Evolutionary conservation across 192 early-diverging fungal genomes (phyloP).

Genomic region (Podochytrium sp.): DNA sequence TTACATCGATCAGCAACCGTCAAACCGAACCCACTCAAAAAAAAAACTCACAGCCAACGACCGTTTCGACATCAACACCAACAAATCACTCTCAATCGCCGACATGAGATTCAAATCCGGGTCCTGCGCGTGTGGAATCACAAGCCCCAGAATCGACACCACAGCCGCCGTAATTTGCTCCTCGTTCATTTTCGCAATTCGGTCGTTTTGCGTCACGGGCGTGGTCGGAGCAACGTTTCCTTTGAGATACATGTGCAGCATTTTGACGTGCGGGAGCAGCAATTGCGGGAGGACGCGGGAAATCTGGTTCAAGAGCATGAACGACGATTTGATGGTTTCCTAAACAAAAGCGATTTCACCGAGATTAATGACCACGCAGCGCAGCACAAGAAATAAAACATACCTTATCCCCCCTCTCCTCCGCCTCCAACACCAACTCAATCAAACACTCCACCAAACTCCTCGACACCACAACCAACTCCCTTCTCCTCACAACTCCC

Average conservation of each 20-base stretch:
- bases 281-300: constrained; percentile 59
- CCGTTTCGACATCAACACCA: constrained; percentile 57
- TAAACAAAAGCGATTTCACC: background rate
- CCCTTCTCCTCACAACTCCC: constrained; percentile 8
- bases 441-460: constrained; percentile 77
- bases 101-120: constrained; percentile 59
- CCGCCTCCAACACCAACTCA: constrained; percentile 69
- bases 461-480: constrained; percentile 59
- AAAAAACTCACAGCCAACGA: constrained; percentile 43
- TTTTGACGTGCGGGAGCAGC: constrained; percentile 55
- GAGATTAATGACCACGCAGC: background rate
- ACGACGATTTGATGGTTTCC: constrained; percentile 32
- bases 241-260: constrained; percentile 39
- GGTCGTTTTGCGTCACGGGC: background rate
- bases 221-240: background rate
- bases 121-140: constrained; percentile 50
- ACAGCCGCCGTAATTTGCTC: constrained; percentile 21
- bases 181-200: constrained; percentile 44
- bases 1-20: background rate
- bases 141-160: constrained; percentile 55
- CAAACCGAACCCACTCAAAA: background rate
- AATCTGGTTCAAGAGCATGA: constrained; percentile 38
- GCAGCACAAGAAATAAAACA: background rate
- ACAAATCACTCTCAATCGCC: constrained; percentile 65
- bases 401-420: constrained; percentile 53